Conservation (phyloP, 2,329 filamentous ascomycete species). For the Dendryphion nanum region DNA sequence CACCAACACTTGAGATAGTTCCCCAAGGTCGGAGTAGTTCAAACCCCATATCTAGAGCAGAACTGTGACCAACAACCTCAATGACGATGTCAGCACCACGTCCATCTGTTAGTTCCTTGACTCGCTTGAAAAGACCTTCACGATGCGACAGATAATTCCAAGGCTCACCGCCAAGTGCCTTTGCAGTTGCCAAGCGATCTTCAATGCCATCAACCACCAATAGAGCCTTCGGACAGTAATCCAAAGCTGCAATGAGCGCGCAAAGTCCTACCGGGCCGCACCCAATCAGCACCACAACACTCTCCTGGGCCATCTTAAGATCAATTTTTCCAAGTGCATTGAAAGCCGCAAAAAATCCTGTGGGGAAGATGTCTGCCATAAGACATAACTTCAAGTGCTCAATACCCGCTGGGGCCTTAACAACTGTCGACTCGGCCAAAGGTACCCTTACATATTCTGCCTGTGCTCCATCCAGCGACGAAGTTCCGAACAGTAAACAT, state of each 20-base stretch:
- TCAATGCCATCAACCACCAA: conserved; percentile 79
- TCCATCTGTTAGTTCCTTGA: conserved; percentile 73
- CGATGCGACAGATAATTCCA: conserved; percentile 72
- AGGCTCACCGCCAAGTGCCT: conserved; percentile 73
- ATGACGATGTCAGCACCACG: conserved; percentile 83
- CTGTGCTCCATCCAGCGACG: conserved; percentile 70
- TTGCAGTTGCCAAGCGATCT: conserved; percentile 70
- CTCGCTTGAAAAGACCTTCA: conserved; percentile 63
- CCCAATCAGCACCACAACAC: conserved; percentile 76
- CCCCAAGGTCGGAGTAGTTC: conserved; percentile 52
- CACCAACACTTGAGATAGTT: conserved; percentile 48
- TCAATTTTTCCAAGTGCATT: conserved; percentile 70
- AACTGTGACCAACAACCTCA: conserved; percentile 49
- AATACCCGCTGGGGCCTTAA: conserved; percentile 69
- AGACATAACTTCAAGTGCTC: conserved; percentile 73
- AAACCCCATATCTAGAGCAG: conserved; percentile 48
- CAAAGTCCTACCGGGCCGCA: conserved; percentile 81
- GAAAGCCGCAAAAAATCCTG: conserved; percentile 75
- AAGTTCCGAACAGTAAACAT: conserved; percentile 67
- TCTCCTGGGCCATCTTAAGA: conserved; percentile 58
- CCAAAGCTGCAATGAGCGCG: conserved; percentile 73
- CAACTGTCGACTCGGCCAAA: conserved; percentile 74
- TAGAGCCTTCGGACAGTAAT: conserved; percentile 71
- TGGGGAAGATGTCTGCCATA: conserved; percentile 94
- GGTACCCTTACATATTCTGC: conserved; percentile 75